Evolutionary conservation across 106 monocot genomes (phyloP).

Genomic region (Hemerocallis citrina): DNA sequence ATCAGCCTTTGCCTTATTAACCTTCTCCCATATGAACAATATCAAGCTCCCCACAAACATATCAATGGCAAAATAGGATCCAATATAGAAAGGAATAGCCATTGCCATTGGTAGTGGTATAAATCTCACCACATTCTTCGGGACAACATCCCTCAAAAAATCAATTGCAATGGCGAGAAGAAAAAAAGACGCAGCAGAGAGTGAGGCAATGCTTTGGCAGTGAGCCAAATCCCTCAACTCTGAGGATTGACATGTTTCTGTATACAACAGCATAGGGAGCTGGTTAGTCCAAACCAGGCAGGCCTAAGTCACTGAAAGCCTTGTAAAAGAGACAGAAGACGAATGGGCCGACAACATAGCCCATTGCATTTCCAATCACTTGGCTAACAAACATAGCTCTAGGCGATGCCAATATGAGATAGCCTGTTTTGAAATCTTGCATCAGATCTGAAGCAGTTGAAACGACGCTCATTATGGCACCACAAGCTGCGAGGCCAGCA

Average conservation of each 20-base stretch:
- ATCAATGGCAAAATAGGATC: conserved; percentile 19
- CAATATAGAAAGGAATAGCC: conserved; percentile 20
- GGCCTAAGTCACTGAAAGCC: conserved; percentile 29
- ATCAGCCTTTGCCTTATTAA: too few relatives aligned
- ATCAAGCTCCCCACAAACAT: conserved; percentile 25
- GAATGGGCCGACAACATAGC: conserved; percentile 44
- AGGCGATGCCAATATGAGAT: too few relatives aligned
- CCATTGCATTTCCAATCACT: conserved; percentile 52
- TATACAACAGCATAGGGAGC: conserved; percentile 38
- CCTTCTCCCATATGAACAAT: conserved; percentile 18
- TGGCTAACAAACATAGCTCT: conserved; percentile 56
- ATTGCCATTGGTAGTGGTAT: conserved; percentile 26
- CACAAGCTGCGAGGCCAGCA: too few relatives aligned
- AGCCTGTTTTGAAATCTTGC: too few relatives aligned
- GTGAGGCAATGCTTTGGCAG: conserved; percentile 23
- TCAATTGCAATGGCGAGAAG: conserved; percentile 10
- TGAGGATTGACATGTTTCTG: conserved; percentile 38
- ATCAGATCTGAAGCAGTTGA: conserved; percentile 44
- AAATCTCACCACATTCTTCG: conserved; percentile 9
- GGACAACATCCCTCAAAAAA: conserved; percentile 8
- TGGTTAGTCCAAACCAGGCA: conserved; percentile 10
- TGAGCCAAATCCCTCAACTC: conserved; percentile 19
- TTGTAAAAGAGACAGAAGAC: conserved; percentile 47
- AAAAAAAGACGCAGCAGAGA: conserved; percentile 21
- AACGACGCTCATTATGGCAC: conserved; percentile 42